Base-by-base conservation (phyloP, 140 eudicot species). In the Anethum foeniculum region DNA sequence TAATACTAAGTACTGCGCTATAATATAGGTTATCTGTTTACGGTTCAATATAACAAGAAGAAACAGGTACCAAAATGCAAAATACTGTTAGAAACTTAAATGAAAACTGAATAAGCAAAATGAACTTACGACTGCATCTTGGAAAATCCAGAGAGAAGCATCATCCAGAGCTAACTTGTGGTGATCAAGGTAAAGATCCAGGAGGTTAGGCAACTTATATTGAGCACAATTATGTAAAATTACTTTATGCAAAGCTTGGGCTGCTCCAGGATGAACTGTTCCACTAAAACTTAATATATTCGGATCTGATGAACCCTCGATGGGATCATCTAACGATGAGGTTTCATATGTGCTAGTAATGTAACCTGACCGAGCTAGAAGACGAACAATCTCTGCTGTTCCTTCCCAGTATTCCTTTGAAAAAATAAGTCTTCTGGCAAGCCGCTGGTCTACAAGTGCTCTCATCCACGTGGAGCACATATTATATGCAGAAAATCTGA, bases 151-250 rank as follows among this genome's bases (percentile, higher is more conserved):
- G 71, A 95, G 88, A 79, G 88, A 82, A 72, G 86, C 88, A 60
- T 80, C 83, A 81, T 88, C 92, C 48, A 80, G 65, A 85, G 89
- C 97, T 90, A 95, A 83, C 86, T 88, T 88, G 82, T 92, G 99
- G 87, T 84, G 88, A 77, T 95, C 99, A 83, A 95, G 97, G 90
- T 95, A 95, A 54, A 95, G 88, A 84, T 95, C 99, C 79, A 95
- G 90, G 67, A 95, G 88, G 86, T 90, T 81, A 52, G 92, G 93
- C 92, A 95, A 85, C 88, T 89, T 95, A 85, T 85, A 84, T 85
- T 95, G 92, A 64, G 89, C 78, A 83, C 92, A 95, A 84, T 90
- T 85, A 68, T 86, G 93, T 80, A 95, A 74, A 60, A 95, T 81
- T 58, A 92, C 93, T 87, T 90, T 95, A 81, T 95, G 99, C 51